Conservation (phyloP, 805 yeast species). For the Zygotorulaspora sp. region DNA sequence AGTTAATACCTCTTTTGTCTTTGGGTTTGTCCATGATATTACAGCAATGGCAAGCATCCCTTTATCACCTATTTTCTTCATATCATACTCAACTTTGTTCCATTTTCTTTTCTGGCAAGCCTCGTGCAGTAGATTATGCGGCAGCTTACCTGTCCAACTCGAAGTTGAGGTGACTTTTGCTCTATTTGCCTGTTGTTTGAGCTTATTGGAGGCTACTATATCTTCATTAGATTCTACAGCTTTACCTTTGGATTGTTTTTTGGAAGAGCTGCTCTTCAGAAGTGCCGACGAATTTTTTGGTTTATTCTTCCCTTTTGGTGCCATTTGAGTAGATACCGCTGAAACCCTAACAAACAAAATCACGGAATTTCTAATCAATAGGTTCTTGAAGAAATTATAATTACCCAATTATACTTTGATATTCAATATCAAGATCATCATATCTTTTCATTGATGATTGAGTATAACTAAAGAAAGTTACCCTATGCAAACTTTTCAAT, state of each 20-base stretch:
- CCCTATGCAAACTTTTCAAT: no score
- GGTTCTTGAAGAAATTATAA: no score
- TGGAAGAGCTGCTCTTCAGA: constrained; percentile 9
- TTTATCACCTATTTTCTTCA: constrained; percentile 44
- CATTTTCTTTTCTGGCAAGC: constrained; percentile 84
- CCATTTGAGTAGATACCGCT: constrained; percentile 20
- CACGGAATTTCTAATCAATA: no score
- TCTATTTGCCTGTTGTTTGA: constrained; percentile 36
- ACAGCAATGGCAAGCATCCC: constrained; percentile 66
- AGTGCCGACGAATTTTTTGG: constrained; percentile 11
- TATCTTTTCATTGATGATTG: no score
- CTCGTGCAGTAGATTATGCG: constrained; percentile 80
- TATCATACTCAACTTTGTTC: constrained; percentile 79
- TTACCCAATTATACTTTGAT: no score
- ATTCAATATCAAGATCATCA: no score
- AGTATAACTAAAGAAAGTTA: no score
- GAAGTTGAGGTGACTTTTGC: constrained; percentile 58
- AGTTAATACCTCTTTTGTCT: constrained; percentile 61
- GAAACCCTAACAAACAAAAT: no score
- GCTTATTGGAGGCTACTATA: constrained; percentile 14
- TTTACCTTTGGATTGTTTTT: constrained; percentile 24
- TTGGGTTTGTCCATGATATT: constrained; percentile 72
- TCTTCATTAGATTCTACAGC: constrained; percentile 16
- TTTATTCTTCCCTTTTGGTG: constrained; percentile 19
- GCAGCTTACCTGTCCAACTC: constrained; percentile 94